Evolutionary conservation across 2,329 filamentous ascomycete genomes (phyloP).

Genomic region (Penicillium griseofulvum): DNA sequence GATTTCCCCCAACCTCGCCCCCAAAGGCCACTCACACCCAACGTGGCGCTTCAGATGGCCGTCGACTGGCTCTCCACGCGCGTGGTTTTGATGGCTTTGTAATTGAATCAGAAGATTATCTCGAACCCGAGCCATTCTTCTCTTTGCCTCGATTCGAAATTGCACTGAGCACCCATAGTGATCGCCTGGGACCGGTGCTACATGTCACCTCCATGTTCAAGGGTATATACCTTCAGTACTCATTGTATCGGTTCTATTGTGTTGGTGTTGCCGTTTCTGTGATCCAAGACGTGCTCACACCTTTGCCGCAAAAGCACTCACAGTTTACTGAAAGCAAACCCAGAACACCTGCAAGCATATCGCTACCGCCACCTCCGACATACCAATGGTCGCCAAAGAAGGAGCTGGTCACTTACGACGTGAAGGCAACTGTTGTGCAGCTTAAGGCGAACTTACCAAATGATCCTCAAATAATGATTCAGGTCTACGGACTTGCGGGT

Average conservation of each 20-base stretch:
- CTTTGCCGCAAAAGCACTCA: constrained; percentile 20
- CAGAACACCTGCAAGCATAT: constrained; percentile 19
- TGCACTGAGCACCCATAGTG: constrained; percentile 78
- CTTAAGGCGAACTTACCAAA: constrained; percentile 84
- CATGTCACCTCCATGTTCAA: constrained; percentile 80
- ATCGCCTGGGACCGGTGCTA: constrained; percentile 81
- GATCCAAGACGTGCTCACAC: constrained; percentile 64
- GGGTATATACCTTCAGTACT: constrained; percentile 81
- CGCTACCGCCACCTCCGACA: constrained; percentile 27
- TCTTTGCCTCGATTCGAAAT: constrained; percentile 84
- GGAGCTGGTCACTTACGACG: constrained; percentile 77
- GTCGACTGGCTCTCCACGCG: constrained; percentile 75
- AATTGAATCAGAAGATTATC: constrained; percentile 79
- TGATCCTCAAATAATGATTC: constrained; percentile 88
- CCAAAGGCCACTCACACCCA: constrained; percentile 41
- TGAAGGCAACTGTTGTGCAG: constrained; percentile 78
- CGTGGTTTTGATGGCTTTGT: constrained; percentile 86
- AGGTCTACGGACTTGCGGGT: constrained; percentile 76
- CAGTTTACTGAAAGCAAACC: constrained; percentile 11
- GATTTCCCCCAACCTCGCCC: constrained; percentile 52
- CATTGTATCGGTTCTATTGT: constrained; percentile 88
- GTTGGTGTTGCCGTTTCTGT: constrained; percentile 78
- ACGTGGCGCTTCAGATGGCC: constrained; percentile 64
- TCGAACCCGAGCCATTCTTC: constrained; percentile 82
- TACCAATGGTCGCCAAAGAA: constrained; percentile 25